phyloP scores from a whole-genome alignment of 768 basidiomycete genomes.

The Tricholoma bakamatsutake region DNA sequence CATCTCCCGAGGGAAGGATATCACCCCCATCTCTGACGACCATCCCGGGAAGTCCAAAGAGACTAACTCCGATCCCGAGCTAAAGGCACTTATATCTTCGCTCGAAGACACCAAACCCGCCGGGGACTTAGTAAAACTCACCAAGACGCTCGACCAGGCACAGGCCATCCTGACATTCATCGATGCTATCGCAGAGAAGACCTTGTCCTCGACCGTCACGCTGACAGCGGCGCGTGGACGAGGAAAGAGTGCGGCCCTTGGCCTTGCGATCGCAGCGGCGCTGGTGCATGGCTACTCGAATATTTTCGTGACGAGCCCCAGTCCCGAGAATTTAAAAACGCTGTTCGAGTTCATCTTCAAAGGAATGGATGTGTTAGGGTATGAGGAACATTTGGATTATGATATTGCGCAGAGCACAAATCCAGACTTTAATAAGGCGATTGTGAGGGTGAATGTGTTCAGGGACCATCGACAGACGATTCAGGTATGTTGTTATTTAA shows the following conservation, averaged over 20 bases:
- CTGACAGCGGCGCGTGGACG: conserved; percentile 93
- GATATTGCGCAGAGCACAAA: conserved; percentile 95
- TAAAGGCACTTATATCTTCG: conserved; percentile 73
- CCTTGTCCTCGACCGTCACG: conserved; percentile 89
- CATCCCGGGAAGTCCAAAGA: conserved; percentile 27
- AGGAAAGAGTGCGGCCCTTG: conserved; percentile 96
- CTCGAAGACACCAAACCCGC: conserved; percentile 81
- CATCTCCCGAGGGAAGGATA: conserved; percentile 92
- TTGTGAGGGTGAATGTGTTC: conserved; percentile 94
- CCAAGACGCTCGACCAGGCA: conserved; percentile 92
- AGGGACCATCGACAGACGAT: conserved; percentile 93
- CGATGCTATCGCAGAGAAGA: conserved; percentile 90
- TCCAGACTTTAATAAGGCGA: conserved; percentile 90
- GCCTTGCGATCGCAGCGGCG: conserved; percentile 89
- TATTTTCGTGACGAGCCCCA: conserved; percentile 96
- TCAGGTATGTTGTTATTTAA: conserved; percentile 51
- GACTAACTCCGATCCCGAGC: conserved; percentile 33
- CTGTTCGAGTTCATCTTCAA: conserved; percentile 98
- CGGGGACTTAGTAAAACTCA: conserved; percentile 83
- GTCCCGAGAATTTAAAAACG: conserved; percentile 95
- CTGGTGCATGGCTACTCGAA: conserved; percentile 93
- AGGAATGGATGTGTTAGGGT: conserved; percentile 89
- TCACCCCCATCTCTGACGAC: conserved; percentile 55
- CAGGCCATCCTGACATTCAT: conserved; percentile 92
- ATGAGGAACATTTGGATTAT: conserved; percentile 97